phyloP scores from a whole-genome alignment of 1,284 basidiomycete species.

The Pseudozyma sp. region DNA sequence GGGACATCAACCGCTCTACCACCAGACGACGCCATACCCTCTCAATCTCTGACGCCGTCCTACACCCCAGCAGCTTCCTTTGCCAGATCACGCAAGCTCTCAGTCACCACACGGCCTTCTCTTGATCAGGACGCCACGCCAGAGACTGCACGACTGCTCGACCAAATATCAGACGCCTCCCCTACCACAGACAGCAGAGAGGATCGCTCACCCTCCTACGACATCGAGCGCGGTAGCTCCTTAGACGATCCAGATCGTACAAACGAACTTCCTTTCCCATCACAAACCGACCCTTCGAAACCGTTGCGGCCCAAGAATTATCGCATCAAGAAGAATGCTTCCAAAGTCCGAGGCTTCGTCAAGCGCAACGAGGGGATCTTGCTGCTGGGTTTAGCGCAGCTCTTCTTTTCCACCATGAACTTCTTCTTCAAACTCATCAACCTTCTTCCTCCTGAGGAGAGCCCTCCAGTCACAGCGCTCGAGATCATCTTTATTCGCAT shows the following conservation, averaged over 20 bases:
- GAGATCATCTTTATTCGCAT: conserved; percentile 73
- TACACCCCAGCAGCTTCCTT: conserved; percentile 6
- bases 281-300: conserved; percentile 41
- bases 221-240: conserved; percentile 25
- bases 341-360: conserved; percentile 31
- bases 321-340: conserved; percentile 17
- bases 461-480: conserved; percentile 37
- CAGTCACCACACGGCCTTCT: conserved; percentile 14
- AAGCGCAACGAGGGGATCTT: conserved; percentile 48
- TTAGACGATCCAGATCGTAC: conserved; percentile 8
- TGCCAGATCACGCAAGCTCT: conserved; percentile 27
- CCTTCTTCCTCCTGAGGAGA: conserved; percentile 71
- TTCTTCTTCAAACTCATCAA: conserved; percentile 76
- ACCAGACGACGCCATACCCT: conserved; percentile 17
- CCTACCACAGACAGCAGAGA: conserved; percentile 1
- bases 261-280: conserved; percentile 45
- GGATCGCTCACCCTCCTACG: conserved; percentile 10
- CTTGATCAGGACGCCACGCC: conserved; percentile 10
- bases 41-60: conserved; percentile 21
- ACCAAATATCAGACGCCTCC: conserved; percentile 1
- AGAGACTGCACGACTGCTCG: conserved; percentile 27
- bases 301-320: conserved; percentile 47
- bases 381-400: conserved; percentile 39
- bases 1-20: conserved; percentile 1
- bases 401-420: conserved; percentile 71